These are phyloP conservation scores for Aureobasidium sp. DNA, from an alignment of 2,329 filamentous ascomycete species.

Conservation along the genomic window DNA sequence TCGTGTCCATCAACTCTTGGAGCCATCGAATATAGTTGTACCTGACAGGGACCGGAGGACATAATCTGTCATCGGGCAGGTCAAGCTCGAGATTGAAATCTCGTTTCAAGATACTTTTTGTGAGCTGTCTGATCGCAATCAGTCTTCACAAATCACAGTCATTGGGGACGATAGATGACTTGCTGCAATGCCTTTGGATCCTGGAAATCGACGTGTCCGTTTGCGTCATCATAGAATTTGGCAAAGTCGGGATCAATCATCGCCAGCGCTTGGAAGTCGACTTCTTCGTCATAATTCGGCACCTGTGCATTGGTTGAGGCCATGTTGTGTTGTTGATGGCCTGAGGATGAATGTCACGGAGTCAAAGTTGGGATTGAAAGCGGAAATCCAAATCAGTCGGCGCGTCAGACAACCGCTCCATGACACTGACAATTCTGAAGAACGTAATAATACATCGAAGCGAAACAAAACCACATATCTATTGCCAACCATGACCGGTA, in stretches of 20 bases:
- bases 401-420: neutral
- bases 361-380: neutral
- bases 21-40: slow-evolving; percentile 91
- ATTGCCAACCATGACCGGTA: neutral
- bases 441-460: neutral
- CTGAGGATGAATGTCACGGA: neutral
- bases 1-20: slow-evolving; percentile 69
- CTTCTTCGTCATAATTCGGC: slow-evolving; percentile 44
- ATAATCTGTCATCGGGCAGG: slow-evolving; percentile 7
- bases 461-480: neutral
- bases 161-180: slow-evolving; percentile 1
- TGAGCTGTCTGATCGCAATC: slow-evolving; percentile 9
- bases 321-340: neutral
- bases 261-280: slow-evolving; percentile 57
- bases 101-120: slow-evolving; percentile 11
- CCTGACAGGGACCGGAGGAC: slow-evolving; percentile 10
- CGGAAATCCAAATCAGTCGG: neutral
- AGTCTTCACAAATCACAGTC: neutral
- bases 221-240: slow-evolving; percentile 36
- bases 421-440: neutral
- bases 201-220: slow-evolving; percentile 67
- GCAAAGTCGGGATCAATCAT: slow-evolving; percentile 52
- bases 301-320: neutral
- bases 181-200: slow-evolving; percentile 69
- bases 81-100: slow-evolving; percentile 10